Conservation (phyloP, 106 monocot species). For the Xerophyta viscosa region DNA sequence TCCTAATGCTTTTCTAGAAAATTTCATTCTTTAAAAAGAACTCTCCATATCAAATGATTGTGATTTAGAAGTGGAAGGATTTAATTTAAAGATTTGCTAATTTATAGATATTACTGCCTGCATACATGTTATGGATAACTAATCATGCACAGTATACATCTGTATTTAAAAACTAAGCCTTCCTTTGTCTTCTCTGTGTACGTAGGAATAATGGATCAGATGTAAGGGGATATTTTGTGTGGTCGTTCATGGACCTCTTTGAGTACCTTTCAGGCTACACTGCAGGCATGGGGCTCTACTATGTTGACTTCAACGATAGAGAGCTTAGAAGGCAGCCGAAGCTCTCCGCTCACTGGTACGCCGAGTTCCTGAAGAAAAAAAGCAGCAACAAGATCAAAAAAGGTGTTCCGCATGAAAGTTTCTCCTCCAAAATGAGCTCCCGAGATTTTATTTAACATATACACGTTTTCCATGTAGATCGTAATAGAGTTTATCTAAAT, state of each 20-base stretch:
- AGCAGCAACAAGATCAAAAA: slow-evolving; percentile 3
- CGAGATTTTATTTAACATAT: too few relatives aligned
- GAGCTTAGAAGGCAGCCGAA: slow-evolving; percentile 37
- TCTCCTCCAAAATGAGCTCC: too few relatives aligned
- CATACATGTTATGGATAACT: slow-evolving; percentile 25
- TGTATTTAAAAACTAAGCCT: too few relatives aligned
- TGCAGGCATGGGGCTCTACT: slow-evolving; percentile 33
- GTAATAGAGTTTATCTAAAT: too few relatives aligned
- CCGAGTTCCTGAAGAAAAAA: slow-evolving; percentile 31
- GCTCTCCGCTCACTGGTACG: slow-evolving; percentile 71
- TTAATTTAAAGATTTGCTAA: too few relatives aligned
- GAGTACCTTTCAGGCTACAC: slow-evolving; percentile 48
- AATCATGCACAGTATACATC: too few relatives aligned
- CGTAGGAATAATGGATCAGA: slow-evolving; percentile 58
- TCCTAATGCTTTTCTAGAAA: too few relatives aligned
- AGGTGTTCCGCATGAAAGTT: not conserved
- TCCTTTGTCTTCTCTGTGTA: slow-evolving; percentile 6
- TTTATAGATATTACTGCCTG: not conserved
- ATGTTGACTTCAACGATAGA: slow-evolving; percentile 47
- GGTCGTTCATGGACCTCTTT: slow-evolving; percentile 69
- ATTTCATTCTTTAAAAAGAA: too few relatives aligned
- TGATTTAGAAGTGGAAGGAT: not conserved
- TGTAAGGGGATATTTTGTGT: slow-evolving; percentile 62
- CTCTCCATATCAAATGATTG: too few relatives aligned
- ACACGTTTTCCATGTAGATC: too few relatives aligned